These are phyloP conservation scores for Antrodiella citrinella DNA, from an alignment of 768 basidiomycete genomes.

Conservation along the genomic window DNA sequence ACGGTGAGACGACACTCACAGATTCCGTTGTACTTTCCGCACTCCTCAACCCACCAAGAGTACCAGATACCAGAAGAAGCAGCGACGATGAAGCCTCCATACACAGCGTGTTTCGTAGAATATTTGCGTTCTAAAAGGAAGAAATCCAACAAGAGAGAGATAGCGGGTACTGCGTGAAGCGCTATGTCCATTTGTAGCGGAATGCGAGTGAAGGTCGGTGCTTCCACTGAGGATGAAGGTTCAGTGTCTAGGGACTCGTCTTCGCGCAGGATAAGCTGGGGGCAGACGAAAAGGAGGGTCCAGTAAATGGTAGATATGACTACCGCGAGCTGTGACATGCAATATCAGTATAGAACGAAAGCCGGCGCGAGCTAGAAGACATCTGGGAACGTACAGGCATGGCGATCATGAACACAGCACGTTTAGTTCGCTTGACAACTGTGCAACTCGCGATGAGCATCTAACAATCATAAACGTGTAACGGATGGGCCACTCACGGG, in stretches of 20 bases:
- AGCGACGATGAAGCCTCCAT: slow-evolving; percentile 26
- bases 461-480: neutral
- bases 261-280: slow-evolving; percentile 43
- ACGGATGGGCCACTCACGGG: slow-evolving; percentile 20
- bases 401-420: slow-evolving; percentile 51
- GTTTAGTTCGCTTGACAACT: slow-evolving; percentile 41
- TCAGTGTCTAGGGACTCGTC: slow-evolving; percentile 15
- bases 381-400: slow-evolving; percentile 43
- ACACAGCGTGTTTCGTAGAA: slow-evolving; percentile 23
- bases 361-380: neutral
- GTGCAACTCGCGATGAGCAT: slow-evolving; percentile 2
- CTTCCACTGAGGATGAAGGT: slow-evolving; percentile 24
- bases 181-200: slow-evolving; percentile 39
- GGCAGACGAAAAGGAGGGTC: slow-evolving; percentile 48
- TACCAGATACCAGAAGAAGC: slow-evolving; percentile 39
- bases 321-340: slow-evolving; percentile 28
- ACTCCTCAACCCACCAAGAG: slow-evolving; percentile 58
- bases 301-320: slow-evolving; percentile 61
- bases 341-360: neutral
- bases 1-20: slow-evolving; percentile 37
- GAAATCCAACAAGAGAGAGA: slow-evolving; percentile 59
- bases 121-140: slow-evolving; percentile 57
- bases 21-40: slow-evolving; percentile 47
- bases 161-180: slow-evolving; percentile 56
- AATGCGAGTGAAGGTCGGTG: slow-evolving; percentile 25